Percentiles rank a stretch among this genome's conserved stretches.
These are phyloP conservation scores for Zoysia matrella DNA, from an alignment of 202 grass and related monocot genomes.

Conservation along the genomic window DNA sequence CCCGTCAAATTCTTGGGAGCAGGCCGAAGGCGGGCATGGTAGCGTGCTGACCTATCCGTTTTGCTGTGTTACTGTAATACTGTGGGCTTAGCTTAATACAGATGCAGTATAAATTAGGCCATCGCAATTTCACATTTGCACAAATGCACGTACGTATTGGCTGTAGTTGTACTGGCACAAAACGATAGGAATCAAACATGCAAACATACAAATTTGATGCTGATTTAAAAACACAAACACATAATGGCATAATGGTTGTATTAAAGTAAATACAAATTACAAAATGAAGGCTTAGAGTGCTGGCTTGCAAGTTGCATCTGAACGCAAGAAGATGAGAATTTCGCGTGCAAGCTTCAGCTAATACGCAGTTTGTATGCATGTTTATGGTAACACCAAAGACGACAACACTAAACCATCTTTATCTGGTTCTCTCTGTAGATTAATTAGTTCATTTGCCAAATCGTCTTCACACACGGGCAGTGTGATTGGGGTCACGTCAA, in stretches of 20 bases:
- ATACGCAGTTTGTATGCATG: conserved; percentile 18
- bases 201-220: not conserved
- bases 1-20: too few species aligned
- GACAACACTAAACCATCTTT: conserved; percentile 40
- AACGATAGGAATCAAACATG: not conserved
- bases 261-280: not conserved
- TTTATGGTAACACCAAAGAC: not conserved
- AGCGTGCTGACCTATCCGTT: too few species aligned
- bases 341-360: conserved; percentile 44
- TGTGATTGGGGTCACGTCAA: conserved; percentile 41
- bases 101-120: not conserved
- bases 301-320: conserved; percentile 32
- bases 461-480: conserved; percentile 19
- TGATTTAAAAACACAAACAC: not conserved
- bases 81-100: too few species aligned
- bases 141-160: not conserved
- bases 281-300: not conserved
- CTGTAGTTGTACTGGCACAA: not conserved
- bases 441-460: conserved; percentile 3
- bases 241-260: not conserved
- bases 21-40: too few species aligned
- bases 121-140: not conserved
- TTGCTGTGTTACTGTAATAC: too few species aligned
- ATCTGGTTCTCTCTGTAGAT: not conserved
- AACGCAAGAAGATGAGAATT: conserved; percentile 22